Conservation (phyloP, 148 eudicot genomes). For the Nyssa sinensis region DNA sequence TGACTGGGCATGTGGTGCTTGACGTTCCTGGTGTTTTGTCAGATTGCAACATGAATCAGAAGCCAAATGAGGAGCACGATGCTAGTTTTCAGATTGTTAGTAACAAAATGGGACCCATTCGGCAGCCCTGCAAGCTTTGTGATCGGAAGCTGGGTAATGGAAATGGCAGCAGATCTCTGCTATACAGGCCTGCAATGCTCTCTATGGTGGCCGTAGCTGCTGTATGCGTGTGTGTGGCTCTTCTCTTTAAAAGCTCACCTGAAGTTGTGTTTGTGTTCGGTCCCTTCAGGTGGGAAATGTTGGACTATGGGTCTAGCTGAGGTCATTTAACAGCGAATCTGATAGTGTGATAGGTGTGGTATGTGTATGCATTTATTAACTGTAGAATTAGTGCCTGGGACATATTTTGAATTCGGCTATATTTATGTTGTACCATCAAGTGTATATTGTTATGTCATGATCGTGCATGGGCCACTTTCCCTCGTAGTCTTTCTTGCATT, state of each 20-base stretch:
- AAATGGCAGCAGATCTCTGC: slow-evolving; percentile 31
- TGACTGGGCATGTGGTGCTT: slow-evolving; percentile 52
- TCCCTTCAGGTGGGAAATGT: slow-evolving; percentile 72
- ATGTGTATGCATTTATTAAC: background rate
- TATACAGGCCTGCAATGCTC: slow-evolving; percentile 65
- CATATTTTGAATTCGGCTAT: background rate
- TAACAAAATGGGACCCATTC: slow-evolving; percentile 5
- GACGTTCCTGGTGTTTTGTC: slow-evolving; percentile 43
- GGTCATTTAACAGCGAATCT: slow-evolving; percentile 12
- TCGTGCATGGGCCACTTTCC: too few relatives aligned
- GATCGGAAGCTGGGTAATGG: slow-evolving; percentile 36
- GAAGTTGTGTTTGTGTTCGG: slow-evolving; percentile 44
- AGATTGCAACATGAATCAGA: slow-evolving; percentile 26
- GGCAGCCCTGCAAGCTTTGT: slow-evolving; percentile 52
- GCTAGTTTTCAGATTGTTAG: slow-evolving; percentile 45
- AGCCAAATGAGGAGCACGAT: slow-evolving; percentile 18
- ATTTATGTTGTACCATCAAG: background rate
- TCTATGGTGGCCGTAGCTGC: slow-evolving; percentile 80
- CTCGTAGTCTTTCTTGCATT: too few relatives aligned
- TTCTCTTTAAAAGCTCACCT: slow-evolving; percentile 72
- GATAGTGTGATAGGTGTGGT: background rate
- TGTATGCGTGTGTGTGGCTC: slow-evolving; percentile 78
- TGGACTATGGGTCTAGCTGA: slow-evolving; percentile 59
- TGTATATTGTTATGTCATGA: background rate
- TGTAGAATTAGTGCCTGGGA: background rate